phyloP scores from a whole-genome alignment of 257 asterid genomes.

The Petrea volubilis region DNA sequence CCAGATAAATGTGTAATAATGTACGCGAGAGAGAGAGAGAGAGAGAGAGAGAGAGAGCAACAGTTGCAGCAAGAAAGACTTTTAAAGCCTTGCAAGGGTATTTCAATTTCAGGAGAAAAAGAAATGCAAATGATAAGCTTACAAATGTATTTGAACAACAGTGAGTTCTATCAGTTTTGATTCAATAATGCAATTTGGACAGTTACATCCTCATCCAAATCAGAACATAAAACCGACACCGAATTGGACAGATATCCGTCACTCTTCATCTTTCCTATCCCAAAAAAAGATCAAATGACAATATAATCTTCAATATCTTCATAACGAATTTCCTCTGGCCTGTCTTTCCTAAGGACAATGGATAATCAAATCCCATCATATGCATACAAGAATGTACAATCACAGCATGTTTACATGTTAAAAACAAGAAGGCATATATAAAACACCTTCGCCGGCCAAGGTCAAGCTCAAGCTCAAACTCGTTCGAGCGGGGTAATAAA shows the following conservation, averaged over 20 bases:
- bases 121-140: no score
- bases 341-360: slow-evolving; percentile 13
- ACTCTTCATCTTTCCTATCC: background rate
- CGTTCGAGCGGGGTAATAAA: no score
- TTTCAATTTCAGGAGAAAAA: no score
- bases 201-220: background rate
- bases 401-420: slow-evolving; percentile 2
- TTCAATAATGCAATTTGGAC: background rate
- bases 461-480: no score
- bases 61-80: no score
- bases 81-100: background rate
- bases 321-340: slow-evolving; percentile 4
- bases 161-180: background rate
- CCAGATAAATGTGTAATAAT: background rate
- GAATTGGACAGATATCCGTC: background rate
- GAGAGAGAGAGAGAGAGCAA: background rate
- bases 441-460: slow-evolving; percentile 17
- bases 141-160: background rate
- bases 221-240: background rate
- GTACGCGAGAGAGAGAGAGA: background rate
- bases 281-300: background rate
- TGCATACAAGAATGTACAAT: slow-evolving; percentile 33
- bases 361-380: slow-evolving; percentile 3
- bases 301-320: slow-evolving; percentile 4
- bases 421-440: slow-evolving; percentile 15